Conservation (phyloP, 306 rosid species). For the Dryas octopetala region DNA sequence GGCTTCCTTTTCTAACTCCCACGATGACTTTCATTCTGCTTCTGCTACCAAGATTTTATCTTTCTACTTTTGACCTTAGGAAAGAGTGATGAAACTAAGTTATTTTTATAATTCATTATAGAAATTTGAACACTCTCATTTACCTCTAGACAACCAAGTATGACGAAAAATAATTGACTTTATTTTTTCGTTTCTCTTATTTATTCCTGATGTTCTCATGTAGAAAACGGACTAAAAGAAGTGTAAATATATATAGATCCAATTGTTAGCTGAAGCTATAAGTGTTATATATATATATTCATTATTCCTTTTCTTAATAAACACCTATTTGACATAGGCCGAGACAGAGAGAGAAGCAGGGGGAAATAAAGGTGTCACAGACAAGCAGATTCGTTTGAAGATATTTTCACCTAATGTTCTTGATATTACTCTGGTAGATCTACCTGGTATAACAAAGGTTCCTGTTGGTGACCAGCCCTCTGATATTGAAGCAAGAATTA, state of each 20-base stretch:
- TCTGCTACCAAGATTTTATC: not conserved
- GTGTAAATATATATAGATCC: not conserved
- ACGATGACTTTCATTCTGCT: not conserved
- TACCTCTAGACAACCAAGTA: not conserved
- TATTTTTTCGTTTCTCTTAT: not conserved
- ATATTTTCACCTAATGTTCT: constrained; percentile 97
- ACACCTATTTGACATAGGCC: constrained; percentile 45
- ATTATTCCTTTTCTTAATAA: not conserved
- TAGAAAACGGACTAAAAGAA: not conserved
- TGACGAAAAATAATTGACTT: not conserved
- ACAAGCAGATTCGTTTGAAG: constrained; percentile 96
- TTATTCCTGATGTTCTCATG: not conserved
- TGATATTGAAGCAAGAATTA: constrained; percentile 91
- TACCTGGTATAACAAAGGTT: constrained; percentile 96
- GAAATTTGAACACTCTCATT: not conserved
- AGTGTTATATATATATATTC: not conserved
- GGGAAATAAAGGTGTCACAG: constrained; percentile 95
- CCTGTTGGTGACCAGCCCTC: constrained; percentile 99
- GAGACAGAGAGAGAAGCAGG: constrained; percentile 99
- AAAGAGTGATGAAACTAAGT: not conserved
- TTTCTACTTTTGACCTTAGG: not conserved
- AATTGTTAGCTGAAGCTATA: not conserved
- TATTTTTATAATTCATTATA: not conserved
- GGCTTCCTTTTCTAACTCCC: constrained; percentile 2
- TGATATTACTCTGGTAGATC: constrained; percentile 95